A percentile compares a stretch with the other conserved stretches of the same genome.
phyloP scores from a whole-genome alignment of 352 stramenopile genomes.

The Phytophthora kernoviae region DNA sequence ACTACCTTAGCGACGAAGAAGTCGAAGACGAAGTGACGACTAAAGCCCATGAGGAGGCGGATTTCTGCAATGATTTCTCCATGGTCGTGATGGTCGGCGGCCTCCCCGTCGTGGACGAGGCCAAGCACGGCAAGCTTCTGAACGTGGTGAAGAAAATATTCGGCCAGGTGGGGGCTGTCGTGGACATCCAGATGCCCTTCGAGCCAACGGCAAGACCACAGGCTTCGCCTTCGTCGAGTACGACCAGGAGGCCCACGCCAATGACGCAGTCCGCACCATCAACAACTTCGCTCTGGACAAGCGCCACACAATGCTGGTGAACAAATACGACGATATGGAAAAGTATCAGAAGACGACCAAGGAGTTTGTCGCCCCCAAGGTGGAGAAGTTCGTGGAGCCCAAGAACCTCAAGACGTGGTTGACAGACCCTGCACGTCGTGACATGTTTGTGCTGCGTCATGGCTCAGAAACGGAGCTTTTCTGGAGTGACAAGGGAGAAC shows the following conservation, averaged over 20 bases:
- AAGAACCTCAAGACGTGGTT: conserved; percentile 95
- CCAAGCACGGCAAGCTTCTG: conserved; percentile 86
- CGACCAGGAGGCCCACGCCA: conserved; percentile 72
- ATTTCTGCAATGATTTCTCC: conserved; percentile 83
- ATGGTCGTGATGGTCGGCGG: conserved; percentile 83
- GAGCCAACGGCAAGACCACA: conserved; percentile 57
- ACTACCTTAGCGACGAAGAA: conserved; percentile 87
- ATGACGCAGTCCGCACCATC: conserved; percentile 82
- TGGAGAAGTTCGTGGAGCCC: conserved; percentile 89
- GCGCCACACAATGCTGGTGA: conserved; percentile 95
- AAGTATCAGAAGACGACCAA: conserved; percentile 74
- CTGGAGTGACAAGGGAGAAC: conserved; percentile 92
- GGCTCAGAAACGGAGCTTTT: conserved; percentile 96
- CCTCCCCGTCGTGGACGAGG: conserved; percentile 70
- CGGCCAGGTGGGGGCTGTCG: conserved; percentile 73
- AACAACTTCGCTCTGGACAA: conserved; percentile 96
- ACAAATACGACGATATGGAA: conserved; percentile 90
- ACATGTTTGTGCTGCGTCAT: conserved; percentile 96
- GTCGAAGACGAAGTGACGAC: conserved; percentile 62
- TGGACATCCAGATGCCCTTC: conserved; percentile 86
- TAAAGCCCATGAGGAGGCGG: conserved; percentile 73
- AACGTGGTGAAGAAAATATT: conserved; percentile 90
- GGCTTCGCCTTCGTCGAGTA: conserved; percentile 88
- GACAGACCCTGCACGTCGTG: conserved; percentile 88
- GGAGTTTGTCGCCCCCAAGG: conserved; percentile 81